Evolutionary conservation across 495 filamentous ascomycete species (phyloP).

Genomic region (Niebla homalea): DNA sequence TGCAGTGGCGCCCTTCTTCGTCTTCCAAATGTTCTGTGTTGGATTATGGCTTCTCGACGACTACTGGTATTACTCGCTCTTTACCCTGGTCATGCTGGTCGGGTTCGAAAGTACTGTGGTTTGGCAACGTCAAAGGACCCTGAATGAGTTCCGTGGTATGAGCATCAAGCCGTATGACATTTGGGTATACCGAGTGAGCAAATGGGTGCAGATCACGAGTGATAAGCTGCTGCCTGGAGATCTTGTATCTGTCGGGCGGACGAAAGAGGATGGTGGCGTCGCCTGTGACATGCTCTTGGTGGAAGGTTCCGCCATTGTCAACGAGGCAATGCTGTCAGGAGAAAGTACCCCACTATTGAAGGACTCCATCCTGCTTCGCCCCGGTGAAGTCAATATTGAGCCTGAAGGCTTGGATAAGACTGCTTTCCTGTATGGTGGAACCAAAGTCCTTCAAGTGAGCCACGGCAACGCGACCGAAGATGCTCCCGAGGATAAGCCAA

Average conservation of each 20-base stretch:
- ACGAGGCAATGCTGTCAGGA: constrained; percentile 97
- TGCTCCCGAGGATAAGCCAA: constrained; percentile 42
- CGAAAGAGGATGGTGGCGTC: constrained; percentile 93
- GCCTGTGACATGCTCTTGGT: constrained; percentile 95
- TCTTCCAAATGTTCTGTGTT: constrained; percentile 98
- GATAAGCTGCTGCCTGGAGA: constrained; percentile 95
- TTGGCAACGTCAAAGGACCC: constrained; percentile 94
- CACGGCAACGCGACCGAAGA: constrained; percentile 64
- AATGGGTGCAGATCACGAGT: constrained; percentile 81
- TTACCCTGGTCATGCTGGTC: constrained; percentile 96
- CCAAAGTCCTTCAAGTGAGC: constrained; percentile 91
- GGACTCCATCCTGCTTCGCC: constrained; percentile 86
- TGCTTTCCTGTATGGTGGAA: constrained; percentile 89
- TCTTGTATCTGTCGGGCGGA: constrained; percentile 83
- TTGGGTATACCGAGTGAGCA: constrained; percentile 71
- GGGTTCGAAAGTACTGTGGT: constrained; percentile 97
- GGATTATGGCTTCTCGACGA: constrained; percentile 98
- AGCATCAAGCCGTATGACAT: constrained; percentile 96
- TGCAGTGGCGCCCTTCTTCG: constrained; percentile 96
- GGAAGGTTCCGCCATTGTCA: constrained; percentile 92
- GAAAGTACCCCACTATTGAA: constrained; percentile 96
- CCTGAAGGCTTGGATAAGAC: constrained; percentile 91
- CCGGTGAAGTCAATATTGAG: constrained; percentile 71
- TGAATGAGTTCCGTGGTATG: constrained; percentile 97
- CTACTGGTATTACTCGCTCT: constrained; percentile 99